Evolutionary conservation across 2,329 filamentous ascomycete genomes (phyloP), one percentile per base, ranked within the genome.

Genomic region (Penicillium sp.): DNA sequence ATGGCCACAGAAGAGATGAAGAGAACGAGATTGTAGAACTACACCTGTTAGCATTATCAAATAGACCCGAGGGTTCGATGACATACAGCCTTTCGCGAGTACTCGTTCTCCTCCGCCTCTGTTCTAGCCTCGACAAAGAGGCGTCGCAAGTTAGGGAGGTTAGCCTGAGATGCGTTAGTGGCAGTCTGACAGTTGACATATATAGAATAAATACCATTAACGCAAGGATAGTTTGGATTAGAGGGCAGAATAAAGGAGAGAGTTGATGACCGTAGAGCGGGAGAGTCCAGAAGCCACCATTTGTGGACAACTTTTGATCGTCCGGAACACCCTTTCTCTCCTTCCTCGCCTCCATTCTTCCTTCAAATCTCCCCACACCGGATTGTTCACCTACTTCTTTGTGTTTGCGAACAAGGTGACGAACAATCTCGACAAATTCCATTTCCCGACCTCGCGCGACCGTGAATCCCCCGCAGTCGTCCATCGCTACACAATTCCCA

Each of bases 1-100:
- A 95, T 82, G 7, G 91, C 89, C 22, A 98, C 87, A 0, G 93
- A 96, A 22, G 90, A 93, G 77, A 98, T 91, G 73, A 97, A 98
- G 2, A 97, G 76, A 1, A 96, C 89, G 0, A 95, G 82, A 64
- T 98, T 97, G 72, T 98, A 98, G 69, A 98, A 98, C 93, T 69
- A 43, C 8, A n/a, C 6, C 9, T 19, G 32, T 63, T 31, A 62
- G 53, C 12, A 28, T n/a, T 3, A 24, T 39, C 6, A 5, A 39
- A 29, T 31, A 5, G 2, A 6, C 19, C 15, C 13, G 22, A 13
- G 21, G 1, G 50, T 49, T 19, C 12, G 22, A 22, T 40, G 35
- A 71, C 86, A 64, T 74, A 96, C 93, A 45, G 93, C 93, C 70
- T 84, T 94, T 58, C 93, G 79, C 13, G 93, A 97, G 59, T 97